Percentiles rank a stretch among this genome's conserved stretches.
phyloP scores from a whole-genome alignment of 1,139 yeast genomes.

The Debaryomyces udenii region DNA sequence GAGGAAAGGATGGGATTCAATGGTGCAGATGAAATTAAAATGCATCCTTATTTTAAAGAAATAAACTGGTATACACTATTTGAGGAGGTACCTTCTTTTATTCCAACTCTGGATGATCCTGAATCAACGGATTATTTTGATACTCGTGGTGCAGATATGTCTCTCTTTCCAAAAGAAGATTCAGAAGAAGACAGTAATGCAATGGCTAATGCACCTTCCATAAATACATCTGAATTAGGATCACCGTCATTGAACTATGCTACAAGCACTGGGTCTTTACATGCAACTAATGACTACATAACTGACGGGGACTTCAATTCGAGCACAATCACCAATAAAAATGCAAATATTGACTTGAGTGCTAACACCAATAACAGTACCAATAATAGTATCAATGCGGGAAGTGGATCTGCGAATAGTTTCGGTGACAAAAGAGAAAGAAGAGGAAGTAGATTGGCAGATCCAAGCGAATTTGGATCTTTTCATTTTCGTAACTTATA shows the following conservation, averaged over 20 bases:
- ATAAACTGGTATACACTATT: conserved; percentile 78
- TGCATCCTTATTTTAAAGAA: conserved; percentile 73
- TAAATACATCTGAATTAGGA: conserved; percentile 21
- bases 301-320: conserved; percentile 6
- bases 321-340: conserved; percentile 4
- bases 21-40: conserved; percentile 78
- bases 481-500: conserved; percentile 88
- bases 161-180: conserved; percentile 61
- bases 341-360: conserved; percentile 12
- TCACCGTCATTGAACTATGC: conserved; percentile 21
- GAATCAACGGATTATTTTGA: conserved; percentile 94
- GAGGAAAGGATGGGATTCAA: conserved; percentile 67
- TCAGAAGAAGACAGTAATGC: conserved; percentile 34
- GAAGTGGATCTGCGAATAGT: neutral
- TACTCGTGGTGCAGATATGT: conserved; percentile 77
- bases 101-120: conserved; percentile 79
- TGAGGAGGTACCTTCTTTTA: conserved; percentile 77
- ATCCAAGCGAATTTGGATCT: conserved; percentile 84
- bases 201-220: conserved; percentile 14
- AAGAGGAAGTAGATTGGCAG: conserved; percentile 70
- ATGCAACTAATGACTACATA: too few species aligned
- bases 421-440: conserved; percentile 55
- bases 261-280: conserved; percentile 1
- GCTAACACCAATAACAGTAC: conserved; percentile 12
- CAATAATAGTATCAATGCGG: conserved; percentile 13